These are phyloP conservation scores for Fomitopsis pulvina DNA, from an alignment of 768 basidiomycete genomes.

Conservation along the genomic window DNA sequence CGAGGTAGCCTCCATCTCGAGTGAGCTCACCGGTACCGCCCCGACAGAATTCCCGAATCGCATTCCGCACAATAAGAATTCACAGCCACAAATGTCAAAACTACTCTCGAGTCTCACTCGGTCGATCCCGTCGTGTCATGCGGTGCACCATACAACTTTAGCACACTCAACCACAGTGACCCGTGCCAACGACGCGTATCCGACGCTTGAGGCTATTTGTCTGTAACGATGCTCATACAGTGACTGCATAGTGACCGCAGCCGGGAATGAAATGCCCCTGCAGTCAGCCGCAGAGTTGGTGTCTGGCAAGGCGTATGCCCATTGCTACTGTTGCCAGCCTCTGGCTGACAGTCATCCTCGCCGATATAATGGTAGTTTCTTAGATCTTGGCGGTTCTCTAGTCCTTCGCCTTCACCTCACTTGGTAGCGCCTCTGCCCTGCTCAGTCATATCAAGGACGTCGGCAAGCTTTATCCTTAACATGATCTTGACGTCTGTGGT, in stretches of 20 bases:
- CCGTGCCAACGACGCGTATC: neutral
- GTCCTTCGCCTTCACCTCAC: too few species aligned
- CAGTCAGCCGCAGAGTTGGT: neutral
- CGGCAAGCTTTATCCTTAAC: neutral
- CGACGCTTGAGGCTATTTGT: neutral
- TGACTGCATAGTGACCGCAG: neutral
- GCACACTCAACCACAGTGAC: slow-evolving; percentile 9
- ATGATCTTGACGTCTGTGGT: neutral
- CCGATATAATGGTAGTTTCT: neutral
- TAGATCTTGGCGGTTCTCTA: too few species aligned
- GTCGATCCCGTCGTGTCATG: neutral
- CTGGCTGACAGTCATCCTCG: neutral
- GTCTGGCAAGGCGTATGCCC: neutral
- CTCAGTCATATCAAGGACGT: neutral
- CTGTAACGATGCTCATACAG: too few species aligned
- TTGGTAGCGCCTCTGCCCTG: too few species aligned
- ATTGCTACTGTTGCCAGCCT: neutral
- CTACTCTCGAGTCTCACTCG: neutral
- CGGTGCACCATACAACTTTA: neutral
- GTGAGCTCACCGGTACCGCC: too few species aligned
- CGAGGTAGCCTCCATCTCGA: too few species aligned
- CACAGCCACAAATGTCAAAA: neutral
- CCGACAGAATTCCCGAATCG: too few species aligned
- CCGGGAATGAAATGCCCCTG: neutral
- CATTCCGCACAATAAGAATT: neutral